A percentile compares a stretch with the other conserved stretches of the same genome.
These are phyloP conservation scores for Yarrowia deformans DNA, from an alignment of 805 yeast species.

Conservation along the genomic window DNA sequence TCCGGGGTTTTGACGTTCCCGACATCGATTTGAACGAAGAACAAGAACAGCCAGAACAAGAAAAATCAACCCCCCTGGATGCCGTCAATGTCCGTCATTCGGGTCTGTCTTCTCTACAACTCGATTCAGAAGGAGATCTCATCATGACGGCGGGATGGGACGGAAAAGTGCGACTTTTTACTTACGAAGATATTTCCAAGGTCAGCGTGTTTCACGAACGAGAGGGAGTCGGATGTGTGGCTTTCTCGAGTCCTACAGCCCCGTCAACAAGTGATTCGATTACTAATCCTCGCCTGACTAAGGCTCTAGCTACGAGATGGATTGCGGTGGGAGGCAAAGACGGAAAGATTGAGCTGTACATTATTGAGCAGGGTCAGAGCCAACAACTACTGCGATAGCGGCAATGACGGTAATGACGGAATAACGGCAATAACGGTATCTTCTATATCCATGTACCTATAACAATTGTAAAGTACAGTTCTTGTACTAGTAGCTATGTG, in stretches of 20 bases:
- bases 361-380: conserved; percentile 28
- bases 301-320: conserved; percentile 44
- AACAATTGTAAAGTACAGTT: not conserved
- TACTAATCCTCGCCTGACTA: conserved; percentile 9
- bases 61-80: conserved; percentile 4
- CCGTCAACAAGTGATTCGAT: no score
- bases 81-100: conserved; percentile 30
- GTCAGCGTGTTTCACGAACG: conserved; percentile 49
- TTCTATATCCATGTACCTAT: conserved; percentile 4
- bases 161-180: conserved; percentile 50
- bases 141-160: conserved; percentile 54
- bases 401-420: not conserved
- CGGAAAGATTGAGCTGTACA: conserved; percentile 58
- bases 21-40: not conserved
- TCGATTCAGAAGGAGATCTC: conserved; percentile 10
- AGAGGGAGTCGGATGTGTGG: conserved; percentile 47
- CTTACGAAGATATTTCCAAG: conserved; percentile 46
- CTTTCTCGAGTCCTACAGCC: conserved; percentile 41
- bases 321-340: conserved; percentile 63
- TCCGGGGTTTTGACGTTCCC: conserved; percentile 7
- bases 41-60: no score
- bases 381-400: not conserved
- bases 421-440: not conserved
- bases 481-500: not conserved
- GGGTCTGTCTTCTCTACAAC: conserved; percentile 12